Percentiles rank a stretch among this genome's conserved stretches.
These are phyloP conservation scores for Aspergillus fijiensis DNA, from an alignment of 2,329 filamentous ascomycete species.

Conservation along the genomic window DNA sequence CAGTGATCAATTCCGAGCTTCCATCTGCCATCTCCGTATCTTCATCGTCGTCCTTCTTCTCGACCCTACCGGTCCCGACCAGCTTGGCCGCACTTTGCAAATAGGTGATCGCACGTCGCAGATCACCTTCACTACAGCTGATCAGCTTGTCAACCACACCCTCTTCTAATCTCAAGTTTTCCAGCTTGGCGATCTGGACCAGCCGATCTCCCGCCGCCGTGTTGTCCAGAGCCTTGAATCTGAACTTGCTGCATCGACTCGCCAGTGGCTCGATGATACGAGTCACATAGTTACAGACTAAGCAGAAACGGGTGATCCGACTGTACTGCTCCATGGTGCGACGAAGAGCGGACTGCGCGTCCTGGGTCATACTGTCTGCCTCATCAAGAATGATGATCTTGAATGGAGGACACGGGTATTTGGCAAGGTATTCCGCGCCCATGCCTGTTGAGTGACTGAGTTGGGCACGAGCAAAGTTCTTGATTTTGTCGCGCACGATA, in stretches of 20 bases:
- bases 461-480: slow-evolving; percentile 95
- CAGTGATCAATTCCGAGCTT: slow-evolving; percentile 59
- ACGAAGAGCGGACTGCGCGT: slow-evolving; percentile 87
- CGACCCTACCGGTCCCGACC: slow-evolving; percentile 64
- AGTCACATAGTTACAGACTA: slow-evolving; percentile 98
- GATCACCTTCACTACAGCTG: slow-evolving; percentile 84
- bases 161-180: slow-evolving; percentile 72
- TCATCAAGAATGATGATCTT: slow-evolving; percentile 99
- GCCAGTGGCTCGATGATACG: slow-evolving; percentile 96
- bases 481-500: slow-evolving; percentile 97
- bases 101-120: slow-evolving; percentile 94
- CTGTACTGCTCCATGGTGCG: slow-evolving; percentile 98
- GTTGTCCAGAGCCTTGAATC: slow-evolving; percentile 94
- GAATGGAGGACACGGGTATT: slow-evolving; percentile 93
- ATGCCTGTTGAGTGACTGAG: slow-evolving; percentile 74
- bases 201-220: slow-evolving; percentile 77
- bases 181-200: slow-evolving; percentile 75
- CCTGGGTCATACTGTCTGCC: slow-evolving; percentile 98
- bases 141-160: slow-evolving; percentile 84
- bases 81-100: slow-evolving; percentile 90
- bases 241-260: slow-evolving; percentile 90
- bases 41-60: slow-evolving; percentile 49
- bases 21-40: slow-evolving; percentile 63
- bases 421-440: slow-evolving; percentile 60
- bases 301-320: slow-evolving; percentile 93